Conservation (phyloP, 2,329 filamentous ascomycete genomes). For the Aspergillus clavatus region DNA sequence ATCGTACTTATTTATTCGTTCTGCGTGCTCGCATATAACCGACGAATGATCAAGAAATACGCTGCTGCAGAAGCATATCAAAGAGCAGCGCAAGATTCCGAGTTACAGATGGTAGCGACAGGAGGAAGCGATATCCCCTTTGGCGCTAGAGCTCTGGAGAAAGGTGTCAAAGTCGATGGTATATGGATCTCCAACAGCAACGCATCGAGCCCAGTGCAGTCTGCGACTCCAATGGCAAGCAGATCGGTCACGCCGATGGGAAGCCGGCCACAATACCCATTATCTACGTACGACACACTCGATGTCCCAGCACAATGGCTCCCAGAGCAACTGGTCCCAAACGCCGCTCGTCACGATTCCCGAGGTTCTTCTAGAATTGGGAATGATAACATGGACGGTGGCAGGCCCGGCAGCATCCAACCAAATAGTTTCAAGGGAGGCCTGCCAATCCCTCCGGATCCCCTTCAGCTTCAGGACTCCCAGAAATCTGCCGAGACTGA, state of each 20-base stretch:
- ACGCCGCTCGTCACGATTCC: constrained; percentile 1
- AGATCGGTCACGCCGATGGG: constrained; percentile 6
- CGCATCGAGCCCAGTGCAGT: constrained; percentile 25
- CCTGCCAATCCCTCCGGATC: constrained; percentile 4
- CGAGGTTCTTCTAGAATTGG: not conserved
- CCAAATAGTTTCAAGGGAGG: constrained; percentile 5
- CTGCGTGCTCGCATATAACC: constrained; percentile 55
- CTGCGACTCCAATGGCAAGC: constrained; percentile 20
- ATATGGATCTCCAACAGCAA: constrained; percentile 65
- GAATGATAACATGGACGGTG: not conserved
- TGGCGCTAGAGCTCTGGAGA: constrained; percentile 78
- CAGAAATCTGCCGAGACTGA: constrained; percentile 3
- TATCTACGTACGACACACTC: not conserved
- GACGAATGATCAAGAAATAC: constrained; percentile 57
- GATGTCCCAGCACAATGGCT: constrained; percentile 4
- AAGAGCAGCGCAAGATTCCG: constrained; percentile 46
- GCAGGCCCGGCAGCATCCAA: constrained; percentile 3
- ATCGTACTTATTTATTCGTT: constrained; percentile 65
- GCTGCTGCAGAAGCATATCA: constrained; percentile 64
- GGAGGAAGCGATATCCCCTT: constrained; percentile 67
- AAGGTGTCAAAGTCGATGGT: constrained; percentile 76
- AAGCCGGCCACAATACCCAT: not conserved
- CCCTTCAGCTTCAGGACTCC: not conserved
- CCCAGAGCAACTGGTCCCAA: constrained; percentile 1
- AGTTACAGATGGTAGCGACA: constrained; percentile 52